Conservation (phyloP, 139 green algal genomes). For the Volvox reticuliferus region DNA sequence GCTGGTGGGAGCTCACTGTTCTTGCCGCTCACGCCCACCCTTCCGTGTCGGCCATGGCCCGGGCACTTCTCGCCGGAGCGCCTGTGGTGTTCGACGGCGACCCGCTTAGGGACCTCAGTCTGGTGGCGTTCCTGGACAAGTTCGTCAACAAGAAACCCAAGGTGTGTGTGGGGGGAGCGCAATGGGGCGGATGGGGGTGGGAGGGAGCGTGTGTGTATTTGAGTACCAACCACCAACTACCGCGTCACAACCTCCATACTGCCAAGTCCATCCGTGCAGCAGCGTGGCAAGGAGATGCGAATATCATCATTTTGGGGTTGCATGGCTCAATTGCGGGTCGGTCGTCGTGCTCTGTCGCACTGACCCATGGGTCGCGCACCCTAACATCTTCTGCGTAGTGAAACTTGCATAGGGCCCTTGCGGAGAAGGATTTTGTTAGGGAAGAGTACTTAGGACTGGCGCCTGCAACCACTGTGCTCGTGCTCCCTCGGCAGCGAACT, state of each 20-base stretch:
- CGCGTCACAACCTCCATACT: slow-evolving; percentile 59
- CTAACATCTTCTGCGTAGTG: not conserved
- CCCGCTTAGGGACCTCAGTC: slow-evolving; percentile 88
- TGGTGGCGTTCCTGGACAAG: slow-evolving; percentile 94
- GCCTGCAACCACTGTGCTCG: too few species aligned
- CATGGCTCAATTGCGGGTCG: not conserved
- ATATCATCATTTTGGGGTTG: not conserved
- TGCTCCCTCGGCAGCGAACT: too few species aligned
- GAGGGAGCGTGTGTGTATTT: not conserved
- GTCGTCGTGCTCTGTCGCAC: not conserved
- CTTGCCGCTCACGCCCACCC: slow-evolving; percentile 92
- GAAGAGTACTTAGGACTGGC: not conserved
- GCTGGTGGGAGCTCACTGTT: slow-evolving; percentile 92
- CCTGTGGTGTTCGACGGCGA: slow-evolving; percentile 90
- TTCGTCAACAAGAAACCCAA: slow-evolving; percentile 95
- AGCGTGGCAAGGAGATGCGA: slow-evolving; percentile 57
- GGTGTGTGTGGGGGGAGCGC: too few species aligned
- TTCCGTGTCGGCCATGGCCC: slow-evolving; percentile 88
- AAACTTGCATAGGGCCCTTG: not conserved
- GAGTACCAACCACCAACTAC: not conserved
- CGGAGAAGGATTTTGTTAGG: not conserved
- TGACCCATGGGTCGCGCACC: not conserved
- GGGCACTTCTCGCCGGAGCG: slow-evolving; percentile 85
- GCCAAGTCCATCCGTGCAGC: slow-evolving; percentile 30
- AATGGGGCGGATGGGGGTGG: too few species aligned